Evolutionary conservation across 2,329 filamentous ascomycete species (phyloP), one percentile per base, ranked within the genome.

Genomic region (Fusarium goolgardi): DNA sequence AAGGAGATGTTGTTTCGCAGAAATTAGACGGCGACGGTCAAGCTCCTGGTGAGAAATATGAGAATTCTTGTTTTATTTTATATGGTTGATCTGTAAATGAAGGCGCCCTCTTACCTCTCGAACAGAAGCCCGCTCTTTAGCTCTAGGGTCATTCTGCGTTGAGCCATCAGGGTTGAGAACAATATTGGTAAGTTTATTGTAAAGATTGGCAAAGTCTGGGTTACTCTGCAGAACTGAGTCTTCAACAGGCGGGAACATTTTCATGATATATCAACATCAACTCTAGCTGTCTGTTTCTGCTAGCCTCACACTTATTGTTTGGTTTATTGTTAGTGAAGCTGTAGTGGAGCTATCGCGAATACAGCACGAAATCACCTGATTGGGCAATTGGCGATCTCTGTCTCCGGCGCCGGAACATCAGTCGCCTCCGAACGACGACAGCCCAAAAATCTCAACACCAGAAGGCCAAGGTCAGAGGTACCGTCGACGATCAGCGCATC

Each of bases 181-280:
- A 3, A 80, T 80, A 2, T 81, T 83, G 9, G 84, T 85, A 45
- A 90, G 79, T 15, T 81, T 85, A 18, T 78, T 80, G 75, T 90
- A 87, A 7, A 90, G 81, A 34, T 81, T 79, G n/a, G 85, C 84
- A 70, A 90, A 90, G 23, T 85, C 82, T 0, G 87, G 87, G 65
- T 90, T 90, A 59, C 80, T 81, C 53, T 82, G 76, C 2, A 90
- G 75, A 20, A 90, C 78, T 0, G 81, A 69, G 11, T 84, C 80
- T 21, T 90, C 87, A 11, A 90, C 76, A 0, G 86, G 86, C 0
- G 88, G 88, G 3, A 90, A 76, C 86, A 89, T 89, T 20, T 75
- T 56, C 35, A 58, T 59, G 20, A 34, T 49, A 47, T 35, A 55
- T 25, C 63, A 69, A 29, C 23, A 43, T 43, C 15, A 12, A 43